Conservation (phyloP, 768 basidiomycete species). For the Lentinula aciculospora region DNA sequence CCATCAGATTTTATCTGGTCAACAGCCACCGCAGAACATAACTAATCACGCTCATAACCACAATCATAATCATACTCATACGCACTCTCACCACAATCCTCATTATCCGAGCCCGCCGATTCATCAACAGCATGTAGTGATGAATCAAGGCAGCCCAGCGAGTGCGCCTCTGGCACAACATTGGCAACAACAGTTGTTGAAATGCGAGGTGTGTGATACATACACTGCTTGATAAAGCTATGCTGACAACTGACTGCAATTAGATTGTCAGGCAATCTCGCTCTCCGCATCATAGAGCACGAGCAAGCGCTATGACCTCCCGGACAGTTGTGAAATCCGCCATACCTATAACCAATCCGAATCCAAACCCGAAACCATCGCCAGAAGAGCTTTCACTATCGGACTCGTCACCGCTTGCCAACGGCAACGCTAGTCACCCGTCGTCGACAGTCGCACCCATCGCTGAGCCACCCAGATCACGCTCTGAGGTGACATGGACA, state of each 20-base stretch:
- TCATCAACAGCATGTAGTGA: conserved; percentile 59
- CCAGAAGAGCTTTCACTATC: conserved; percentile 20
- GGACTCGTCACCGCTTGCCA: conserved; percentile 13
- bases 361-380: conserved; percentile 67
- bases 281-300: conserved; percentile 90
- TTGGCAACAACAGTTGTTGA: conserved; percentile 92
- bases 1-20: conserved; percentile 41
- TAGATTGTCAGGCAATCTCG: conserved; percentile 82
- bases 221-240: conserved; percentile 13
- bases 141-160: conserved; percentile 56
- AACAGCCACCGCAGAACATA: background rate
- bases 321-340: conserved; percentile 83
- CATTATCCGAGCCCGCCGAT: conserved; percentile 44
- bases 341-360: conserved; percentile 90
- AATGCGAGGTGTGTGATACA: conserved; percentile 69
- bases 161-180: conserved; percentile 50
- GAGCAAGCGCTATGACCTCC: conserved; percentile 92
- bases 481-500: conserved; percentile 77
- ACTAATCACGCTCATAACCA: conserved; percentile 40
- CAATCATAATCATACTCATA: conserved; percentile 40
- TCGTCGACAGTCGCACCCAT: conserved; percentile 75
- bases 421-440: conserved; percentile 40
- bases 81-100: conserved; percentile 7
- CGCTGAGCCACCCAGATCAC: conserved; percentile 59
- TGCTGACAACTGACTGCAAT: conserved; percentile 12